These are phyloP conservation scores for Diaporthe australafricana DNA, from an alignment of 2,329 filamentous ascomycete species.

Conservation along the genomic window DNA sequence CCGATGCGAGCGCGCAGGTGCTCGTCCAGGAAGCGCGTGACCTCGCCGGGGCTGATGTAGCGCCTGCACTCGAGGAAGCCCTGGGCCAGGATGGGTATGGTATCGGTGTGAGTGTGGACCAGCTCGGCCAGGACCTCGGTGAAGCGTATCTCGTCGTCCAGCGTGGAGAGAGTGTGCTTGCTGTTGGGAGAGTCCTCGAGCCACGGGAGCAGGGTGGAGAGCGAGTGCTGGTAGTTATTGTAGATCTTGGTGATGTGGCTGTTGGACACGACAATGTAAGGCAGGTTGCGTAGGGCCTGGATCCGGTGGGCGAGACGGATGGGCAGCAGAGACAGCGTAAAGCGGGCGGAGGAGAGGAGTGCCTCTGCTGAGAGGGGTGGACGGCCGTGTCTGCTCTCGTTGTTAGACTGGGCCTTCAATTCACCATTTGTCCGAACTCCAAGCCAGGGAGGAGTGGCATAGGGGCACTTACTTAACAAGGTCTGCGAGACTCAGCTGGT, in stretches of 20 bases:
- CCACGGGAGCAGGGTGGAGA: constrained; percentile 91
- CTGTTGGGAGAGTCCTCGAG: constrained; percentile 47
- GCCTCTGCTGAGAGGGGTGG: constrained; percentile 85
- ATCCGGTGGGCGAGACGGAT: constrained; percentile 94
- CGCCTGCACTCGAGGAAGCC: constrained; percentile 94
- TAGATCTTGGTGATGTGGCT: constrained; percentile 95
- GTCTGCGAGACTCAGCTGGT: constrained; percentile 86
- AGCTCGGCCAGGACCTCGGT: constrained; percentile 93
- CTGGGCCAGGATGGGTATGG: constrained; percentile 90
- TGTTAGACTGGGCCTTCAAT: neutral
- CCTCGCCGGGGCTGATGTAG: constrained; percentile 85
- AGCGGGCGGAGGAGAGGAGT: constrained; percentile 91
- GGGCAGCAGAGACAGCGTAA: constrained; percentile 91
- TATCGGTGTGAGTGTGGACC: constrained; percentile 94
- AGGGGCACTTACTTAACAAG: constrained; percentile 77
- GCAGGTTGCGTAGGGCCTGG: constrained; percentile 90
- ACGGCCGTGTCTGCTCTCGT: constrained; percentile 71
- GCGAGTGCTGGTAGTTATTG: constrained; percentile 93
- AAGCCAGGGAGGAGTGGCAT: constrained; percentile 32
- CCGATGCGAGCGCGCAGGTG: constrained; percentile 95
- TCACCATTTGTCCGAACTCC: neutral
- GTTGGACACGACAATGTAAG: constrained; percentile 98
- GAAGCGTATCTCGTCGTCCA: constrained; percentile 91
- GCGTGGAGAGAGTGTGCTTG: constrained; percentile 73
- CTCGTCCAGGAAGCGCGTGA: constrained; percentile 93